Base-by-base conservation (phyloP, 306 rosid species). In the Malus sieversii region DNA sequence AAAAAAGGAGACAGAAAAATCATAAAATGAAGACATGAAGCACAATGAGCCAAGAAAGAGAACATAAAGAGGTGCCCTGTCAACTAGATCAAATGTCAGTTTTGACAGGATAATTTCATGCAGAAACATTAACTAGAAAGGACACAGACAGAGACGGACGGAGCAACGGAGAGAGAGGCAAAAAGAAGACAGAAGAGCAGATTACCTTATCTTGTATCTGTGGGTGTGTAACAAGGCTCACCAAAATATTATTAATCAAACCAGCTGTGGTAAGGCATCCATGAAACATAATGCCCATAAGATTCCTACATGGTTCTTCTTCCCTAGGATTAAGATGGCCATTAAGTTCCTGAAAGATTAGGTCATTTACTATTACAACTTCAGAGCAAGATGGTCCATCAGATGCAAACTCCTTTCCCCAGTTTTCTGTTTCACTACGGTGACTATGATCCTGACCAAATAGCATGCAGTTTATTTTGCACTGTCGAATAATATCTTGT, bases 211-310 rank as follows among this genome's bases (percentile, higher is more conserved):
- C 90, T 79, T 93, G 98, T 85, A 89, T 81, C 78, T 88, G 79
- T 15, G 70, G 79, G 80, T 90, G 90, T 66, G 64, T 80, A 62
- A 30, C 90, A 76, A 90, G 94, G 84, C 82, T 83, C 74, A 78
- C 82, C 86, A 93, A 78, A 40, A 86, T 71, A 69, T 83, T 85
- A 71, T 83, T 71, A 18, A 93, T 86, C 85, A 93, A 83, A 70
- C 88, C 80, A 18, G 89, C 83, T 3, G 90, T 88, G 76, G 90
- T 85, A 70, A 87, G 86, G 84, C 91, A 86, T 85, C 98, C 98
- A 78, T 90, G 94, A 84, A 85, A 84, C 92, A 90, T 90, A 81
- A 90, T 73, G 22, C 91, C 88, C 96, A 92, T 87, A 75, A 90
- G 80, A 73, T 88, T 86, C 61, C 91, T 87, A 71, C 68, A 87